Evolutionary conservation across 768 basidiomycete genomes (phyloP), one percentile per base, ranked within the genome.

Genomic region (Macrolepiota dolichaula): DNA sequence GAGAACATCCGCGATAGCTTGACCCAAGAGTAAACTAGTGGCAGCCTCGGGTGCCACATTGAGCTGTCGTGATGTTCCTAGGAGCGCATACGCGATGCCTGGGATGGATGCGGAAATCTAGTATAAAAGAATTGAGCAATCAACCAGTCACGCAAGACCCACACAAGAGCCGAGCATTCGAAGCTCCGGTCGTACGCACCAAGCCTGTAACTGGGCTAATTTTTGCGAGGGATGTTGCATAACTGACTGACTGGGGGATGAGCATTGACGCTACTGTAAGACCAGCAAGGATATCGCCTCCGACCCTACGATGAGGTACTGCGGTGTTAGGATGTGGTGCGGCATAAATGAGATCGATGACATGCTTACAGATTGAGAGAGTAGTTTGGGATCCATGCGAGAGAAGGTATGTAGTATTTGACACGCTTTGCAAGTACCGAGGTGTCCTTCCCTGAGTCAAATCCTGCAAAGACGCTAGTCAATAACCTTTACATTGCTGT

Each of bases 21-120:
- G 94, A 5, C 95, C 95, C 32, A 97, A 83, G 3, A 98, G 80
- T 37, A 98, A 77, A 63, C 88, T 91, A 9, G 97, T 77, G 1
- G 95, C 87, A 1, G 96, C 95, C 70, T 98, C 95, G 1, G 96
- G 91, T 2, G 89, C 93, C 40, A 92, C 90, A 64, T 88, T 92
- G 9, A 92, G 81, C 64, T 91, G 91, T 29, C 85, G 79, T 11
- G 86, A 95, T 25, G 90, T 92, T 17, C 96, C 96, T 3, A 97
- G 81, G n/a, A 96, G 77, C 5, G 91, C 92, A 71, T 97, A 98
- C 11, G 90, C 76, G n/a, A 96, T 83, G 12, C 89, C 89, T 6
- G 94, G 94, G 59, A 98, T 85, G 7, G 92, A 85, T 13, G 94
- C 89, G 4, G 92, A 87, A 66, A 91, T 91, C 90, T 94, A 61